A percentile compares a stretch with the other conserved stretches of the same genome.
These are phyloP conservation scores for Erythrobasidium hasegawianum DNA, from an alignment of 1,284 basidiomycete species.

Conservation along the genomic window DNA sequence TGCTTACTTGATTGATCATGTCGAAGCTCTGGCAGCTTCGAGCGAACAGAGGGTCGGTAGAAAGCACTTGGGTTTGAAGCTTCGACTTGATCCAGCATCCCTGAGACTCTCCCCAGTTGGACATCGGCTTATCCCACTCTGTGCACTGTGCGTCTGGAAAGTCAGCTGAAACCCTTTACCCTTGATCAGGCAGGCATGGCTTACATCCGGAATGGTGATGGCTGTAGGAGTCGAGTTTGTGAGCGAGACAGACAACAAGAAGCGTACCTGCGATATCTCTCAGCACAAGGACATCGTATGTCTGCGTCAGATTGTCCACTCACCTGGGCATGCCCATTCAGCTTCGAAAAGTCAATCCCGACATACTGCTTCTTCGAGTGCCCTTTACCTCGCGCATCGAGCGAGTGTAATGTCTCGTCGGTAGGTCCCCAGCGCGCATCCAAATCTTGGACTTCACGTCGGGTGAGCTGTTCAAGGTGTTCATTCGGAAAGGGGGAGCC, in stretches of 20 bases:
- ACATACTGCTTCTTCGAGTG: neutral
- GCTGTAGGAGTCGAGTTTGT: neutral
- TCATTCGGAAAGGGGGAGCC: neutral
- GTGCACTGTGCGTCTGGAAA: neutral
- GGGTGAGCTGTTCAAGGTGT: neutral
- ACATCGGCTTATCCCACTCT: neutral
- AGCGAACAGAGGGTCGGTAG: neutral
- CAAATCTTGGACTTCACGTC: neutral
- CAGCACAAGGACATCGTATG: neutral
- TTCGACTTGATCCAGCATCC: neutral
- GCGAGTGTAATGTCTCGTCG: neutral
- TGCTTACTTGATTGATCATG: neutral
- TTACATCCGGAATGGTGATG: neutral
- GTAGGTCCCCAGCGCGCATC: neutral
- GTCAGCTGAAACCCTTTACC: neutral
- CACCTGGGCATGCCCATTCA: neutral
- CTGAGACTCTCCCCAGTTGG: neutral
- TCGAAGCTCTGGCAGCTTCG: neutral
- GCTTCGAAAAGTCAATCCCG: neutral
- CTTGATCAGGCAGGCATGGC: neutral
- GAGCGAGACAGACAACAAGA: neutral
- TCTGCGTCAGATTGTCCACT: neutral
- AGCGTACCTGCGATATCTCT: neutral
- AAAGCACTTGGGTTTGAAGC: neutral
- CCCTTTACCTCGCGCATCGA: neutral